These are phyloP conservation scores for Xerocomellus intermedius DNA, from an alignment of 768 basidiomycete species.

Conservation along the genomic window DNA sequence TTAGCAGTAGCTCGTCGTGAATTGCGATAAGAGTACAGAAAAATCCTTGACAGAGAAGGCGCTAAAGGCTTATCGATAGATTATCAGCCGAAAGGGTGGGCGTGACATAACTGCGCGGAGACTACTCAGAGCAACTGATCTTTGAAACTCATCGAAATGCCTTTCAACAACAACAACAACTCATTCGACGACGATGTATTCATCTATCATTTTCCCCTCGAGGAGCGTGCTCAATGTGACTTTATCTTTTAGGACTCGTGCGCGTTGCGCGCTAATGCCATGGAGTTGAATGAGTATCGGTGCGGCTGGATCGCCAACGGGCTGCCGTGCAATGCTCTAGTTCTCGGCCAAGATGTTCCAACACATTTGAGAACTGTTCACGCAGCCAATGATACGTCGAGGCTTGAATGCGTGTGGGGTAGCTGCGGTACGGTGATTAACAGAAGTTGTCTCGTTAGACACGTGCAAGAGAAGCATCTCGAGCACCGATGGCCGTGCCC, in stretches of 20 bases:
- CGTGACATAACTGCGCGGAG: too few species aligned
- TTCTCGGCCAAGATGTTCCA: conserved; percentile 19
- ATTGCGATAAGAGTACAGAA: background rate
- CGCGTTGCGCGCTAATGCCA: conserved; percentile 6
- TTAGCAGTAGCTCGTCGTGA: background rate
- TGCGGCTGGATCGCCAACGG: conserved; percentile 20
- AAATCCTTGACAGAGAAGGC: too few species aligned
- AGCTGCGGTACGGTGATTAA: conserved; percentile 14
- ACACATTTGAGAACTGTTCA: conserved; percentile 17
- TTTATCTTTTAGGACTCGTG: conserved; percentile 6
- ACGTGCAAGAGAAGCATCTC: conserved; percentile 27
- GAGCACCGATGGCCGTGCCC: conserved; percentile 23
- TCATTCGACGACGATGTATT: conserved; percentile 17
- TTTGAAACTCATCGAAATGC: background rate
- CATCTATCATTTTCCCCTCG: background rate
- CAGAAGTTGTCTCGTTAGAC: conserved; percentile 17
- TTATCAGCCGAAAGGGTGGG: background rate
- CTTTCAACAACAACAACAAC: conserved; percentile 10
- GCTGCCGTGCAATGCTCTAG: background rate
- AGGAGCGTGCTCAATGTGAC: background rate
- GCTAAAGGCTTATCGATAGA: too few species aligned
- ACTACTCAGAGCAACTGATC: background rate
- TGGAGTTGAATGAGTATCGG: background rate
- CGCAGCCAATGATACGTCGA: background rate
- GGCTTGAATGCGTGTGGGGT: conserved; percentile 16